These are phyloP conservation scores for Cunninghamia lanceolata DNA, from an alignment of 75 land plant genomes.

Conservation along the genomic window DNA sequence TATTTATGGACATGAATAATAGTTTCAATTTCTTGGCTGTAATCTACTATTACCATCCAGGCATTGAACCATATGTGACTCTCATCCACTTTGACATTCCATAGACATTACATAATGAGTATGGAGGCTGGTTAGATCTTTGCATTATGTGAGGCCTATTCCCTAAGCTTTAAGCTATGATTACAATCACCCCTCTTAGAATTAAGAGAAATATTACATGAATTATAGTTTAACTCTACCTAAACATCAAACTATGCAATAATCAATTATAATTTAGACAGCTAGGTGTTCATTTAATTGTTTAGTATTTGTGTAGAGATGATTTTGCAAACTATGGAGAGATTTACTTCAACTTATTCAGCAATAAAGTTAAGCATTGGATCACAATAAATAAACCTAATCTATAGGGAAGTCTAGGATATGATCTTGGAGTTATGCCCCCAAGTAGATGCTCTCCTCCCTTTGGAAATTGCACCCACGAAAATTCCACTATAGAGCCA, in stretches of 20 bases:
- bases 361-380: conserved; percentile 41
- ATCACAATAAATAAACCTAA: conserved; percentile 45
- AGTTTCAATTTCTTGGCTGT: not conserved
- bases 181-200: no score
- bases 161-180: not conserved
- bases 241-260: no score
- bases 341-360: conserved; percentile 40
- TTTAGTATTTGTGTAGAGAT: conserved; percentile 15
- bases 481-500: conserved; percentile 15
- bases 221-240: no score
- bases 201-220: no score
- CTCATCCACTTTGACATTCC: not conserved
- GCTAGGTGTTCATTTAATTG: no score
- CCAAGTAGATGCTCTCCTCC: conserved; percentile 33
- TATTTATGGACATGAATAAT: not conserved
- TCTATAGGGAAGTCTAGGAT: conserved; percentile 2
- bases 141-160: not conserved
- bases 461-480: conserved; percentile 5
- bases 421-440: conserved; percentile 25
- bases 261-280: no score
- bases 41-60: not conserved
- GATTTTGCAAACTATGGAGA: conserved; percentile 40
- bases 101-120: no score
- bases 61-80: no score
- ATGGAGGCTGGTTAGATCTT: no score